A percentile compares a stretch with the other conserved stretches of the same genome.
Conservation (phyloP, 2,329 filamentous ascomycete species). For the Calonectria pauciramosa region DNA sequence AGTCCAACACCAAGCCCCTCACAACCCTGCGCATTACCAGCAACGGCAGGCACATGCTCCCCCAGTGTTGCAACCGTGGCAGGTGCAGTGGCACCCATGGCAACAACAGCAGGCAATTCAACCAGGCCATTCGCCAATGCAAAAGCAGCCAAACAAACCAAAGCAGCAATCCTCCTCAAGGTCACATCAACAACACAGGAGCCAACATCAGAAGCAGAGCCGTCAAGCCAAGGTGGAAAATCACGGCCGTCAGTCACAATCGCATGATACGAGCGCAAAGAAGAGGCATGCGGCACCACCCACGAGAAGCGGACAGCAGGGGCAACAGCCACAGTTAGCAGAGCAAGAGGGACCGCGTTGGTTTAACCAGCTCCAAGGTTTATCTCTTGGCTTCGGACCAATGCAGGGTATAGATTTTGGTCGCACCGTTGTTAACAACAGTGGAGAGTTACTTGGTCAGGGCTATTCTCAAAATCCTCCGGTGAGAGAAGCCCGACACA, state of each 20-base stretch:
- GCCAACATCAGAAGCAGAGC: background rate
- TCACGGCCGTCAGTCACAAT: background rate
- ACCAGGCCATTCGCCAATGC: background rate
- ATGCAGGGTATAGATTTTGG: constrained; percentile 17
- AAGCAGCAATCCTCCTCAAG: background rate
- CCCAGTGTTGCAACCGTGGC: background rate
- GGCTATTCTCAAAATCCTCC: background rate
- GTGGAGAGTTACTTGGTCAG: background rate
- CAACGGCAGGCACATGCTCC: background rate
- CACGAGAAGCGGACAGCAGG: background rate
- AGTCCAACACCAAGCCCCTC: background rate
- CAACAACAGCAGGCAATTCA: background rate
- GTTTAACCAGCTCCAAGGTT: background rate
- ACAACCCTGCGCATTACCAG: background rate
- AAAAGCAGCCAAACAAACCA: background rate
- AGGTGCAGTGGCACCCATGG: background rate
- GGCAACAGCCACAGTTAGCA: background rate
- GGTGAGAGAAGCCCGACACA: background rate
- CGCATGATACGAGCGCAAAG: background rate
- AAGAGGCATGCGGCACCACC: background rate
- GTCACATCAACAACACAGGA: background rate
- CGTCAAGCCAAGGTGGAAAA: background rate
- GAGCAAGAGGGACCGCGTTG: background rate
- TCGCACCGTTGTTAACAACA: background rate
- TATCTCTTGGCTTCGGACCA: constrained; percentile 13